These are phyloP conservation scores for Alectoria sarmentosa DNA, from an alignment of 495 filamentous ascomycete genomes.

Conservation along the genomic window DNA sequence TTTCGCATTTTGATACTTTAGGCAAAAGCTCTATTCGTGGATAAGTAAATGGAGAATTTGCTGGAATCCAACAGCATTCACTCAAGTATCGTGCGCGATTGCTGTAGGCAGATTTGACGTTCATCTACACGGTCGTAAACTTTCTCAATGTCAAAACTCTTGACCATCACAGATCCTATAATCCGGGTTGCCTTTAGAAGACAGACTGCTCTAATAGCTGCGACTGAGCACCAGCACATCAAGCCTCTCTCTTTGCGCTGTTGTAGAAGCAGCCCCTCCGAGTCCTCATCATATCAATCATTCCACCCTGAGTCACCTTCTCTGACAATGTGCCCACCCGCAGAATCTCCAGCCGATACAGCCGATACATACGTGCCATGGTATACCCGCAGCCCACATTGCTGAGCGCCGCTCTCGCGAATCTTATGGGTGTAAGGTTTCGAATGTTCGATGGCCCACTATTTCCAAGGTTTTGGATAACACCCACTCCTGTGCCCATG, in stretches of 20 bases:
- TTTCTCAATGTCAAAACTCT: neutral
- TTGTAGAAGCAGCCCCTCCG: neutral
- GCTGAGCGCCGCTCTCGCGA: too few relatives aligned
- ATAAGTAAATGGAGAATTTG: neutral
- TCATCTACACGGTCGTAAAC: neutral
- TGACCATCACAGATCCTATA: neutral
- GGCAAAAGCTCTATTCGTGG: neutral
- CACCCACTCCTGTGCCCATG: too few relatives aligned
- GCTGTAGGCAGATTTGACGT: neutral
- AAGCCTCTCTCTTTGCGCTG: neutral
- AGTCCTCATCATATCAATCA: neutral
- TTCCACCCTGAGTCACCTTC: neutral
- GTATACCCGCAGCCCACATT: too few relatives aligned
- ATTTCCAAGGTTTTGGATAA: too few relatives aligned
- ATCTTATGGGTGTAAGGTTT: too few relatives aligned
- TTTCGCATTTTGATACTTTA: neutral
- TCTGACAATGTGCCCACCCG: neutral
- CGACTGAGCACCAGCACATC: neutral
- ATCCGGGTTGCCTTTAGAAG: neutral
- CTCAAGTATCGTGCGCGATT: neutral
- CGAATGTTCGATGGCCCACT: too few relatives aligned
- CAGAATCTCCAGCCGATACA: too few relatives aligned
- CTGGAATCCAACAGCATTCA: neutral
- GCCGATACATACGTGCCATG: too few relatives aligned
- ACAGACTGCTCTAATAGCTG: neutral